Evolutionary conservation across 139 green algal genomes (phyloP), one percentile per base, ranked within the genome.

Genomic region (Marvania coccoides): DNA sequence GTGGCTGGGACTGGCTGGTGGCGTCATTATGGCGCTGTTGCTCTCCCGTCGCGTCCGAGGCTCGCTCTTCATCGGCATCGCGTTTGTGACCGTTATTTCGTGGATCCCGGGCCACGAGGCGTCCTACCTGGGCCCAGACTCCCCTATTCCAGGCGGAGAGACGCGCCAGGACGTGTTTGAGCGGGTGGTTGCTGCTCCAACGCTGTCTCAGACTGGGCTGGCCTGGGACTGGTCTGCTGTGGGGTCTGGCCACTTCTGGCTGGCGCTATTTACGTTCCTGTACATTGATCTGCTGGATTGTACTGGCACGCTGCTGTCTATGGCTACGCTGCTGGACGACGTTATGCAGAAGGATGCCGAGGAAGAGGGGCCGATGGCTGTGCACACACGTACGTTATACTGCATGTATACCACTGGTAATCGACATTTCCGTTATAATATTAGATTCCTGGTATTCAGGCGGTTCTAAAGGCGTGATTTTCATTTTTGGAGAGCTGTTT

Each of bases 271-370:
- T 51, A 89, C 85, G 15, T 90, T 92, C 67, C 66, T 90, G 55
- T 91, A 91, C 85, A 76, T 90, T 12, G 86, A 94, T 72, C 83
- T 94, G 68, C 69, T 92, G 38, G 87, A 92, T 69, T 71, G 67
- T 40, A 89, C 85, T 2, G 85, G 83, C 47, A 90, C 82, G 5
- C 79, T 95, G 38, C 86, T 85, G 54, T 80, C 78, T 45, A 91
- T 95, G 82, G 85, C 88, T 23, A 77, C 78, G 47, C 78, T 88
- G 39, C 70, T 91, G 37, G 82, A 85, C 59, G 78, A 84, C 47
- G 71, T 66, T 13, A 77, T 90, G 33, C 29, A 64, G 57, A n/a
- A 56, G 23, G 57, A 64, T 55, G 24, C 78, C 73, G 24, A 76
- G 69, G 74, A 24, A 31, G 62, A 30, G 54, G 6, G 34, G 53